phyloP scores from a whole-genome alignment of 1,284 basidiomycete species.

The Ustilago loliicola region DNA sequence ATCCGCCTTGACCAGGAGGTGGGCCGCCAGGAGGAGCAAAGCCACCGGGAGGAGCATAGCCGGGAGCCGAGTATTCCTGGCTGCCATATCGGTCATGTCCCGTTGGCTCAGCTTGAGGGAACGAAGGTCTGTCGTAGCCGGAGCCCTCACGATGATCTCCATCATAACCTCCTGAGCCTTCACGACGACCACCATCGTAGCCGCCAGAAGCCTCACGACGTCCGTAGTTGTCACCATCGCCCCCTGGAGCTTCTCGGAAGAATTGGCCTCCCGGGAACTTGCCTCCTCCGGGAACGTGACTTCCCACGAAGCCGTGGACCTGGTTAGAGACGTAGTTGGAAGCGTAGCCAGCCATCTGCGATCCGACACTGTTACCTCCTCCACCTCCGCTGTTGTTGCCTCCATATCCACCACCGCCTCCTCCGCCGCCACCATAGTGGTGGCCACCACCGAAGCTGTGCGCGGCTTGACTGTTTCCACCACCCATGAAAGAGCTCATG shows the following conservation, averaged over 20 bases:
- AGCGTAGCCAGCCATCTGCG: constrained; percentile 46
- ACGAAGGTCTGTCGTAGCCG: constrained; percentile 21
- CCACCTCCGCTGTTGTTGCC: constrained; percentile 20
- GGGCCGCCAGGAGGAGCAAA: constrained; percentile 27
- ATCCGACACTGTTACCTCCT: constrained; percentile 35
- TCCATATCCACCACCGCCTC: not conserved
- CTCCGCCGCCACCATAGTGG: constrained; percentile 24
- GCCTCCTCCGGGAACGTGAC: constrained; percentile 36
- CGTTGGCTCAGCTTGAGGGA: constrained; percentile 46
- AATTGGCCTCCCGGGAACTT: constrained; percentile 3
- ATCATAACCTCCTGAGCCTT: constrained; percentile 16
- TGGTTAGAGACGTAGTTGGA: constrained; percentile 52
- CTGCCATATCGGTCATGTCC: constrained; percentile 32
- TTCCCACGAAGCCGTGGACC: constrained; percentile 44
- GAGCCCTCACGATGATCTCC: constrained; percentile 8
- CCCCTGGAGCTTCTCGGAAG: constrained; percentile 42
- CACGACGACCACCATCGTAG: constrained; percentile 13
- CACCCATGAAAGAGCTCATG: constrained; percentile 51
- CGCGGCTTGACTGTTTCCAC: constrained; percentile 48
- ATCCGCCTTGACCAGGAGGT: constrained; percentile 30
- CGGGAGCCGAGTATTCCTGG: constrained; percentile 10
- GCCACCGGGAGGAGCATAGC: constrained; percentile 21
- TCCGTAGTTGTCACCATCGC: constrained; percentile 1
- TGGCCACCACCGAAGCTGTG: constrained; percentile 38
- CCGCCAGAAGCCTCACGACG: constrained; percentile 9